Evolutionary conservation across 805 yeast species (phyloP), one percentile per base, ranked within the genome.

Genomic region (Zygotorulaspora danielsina): DNA sequence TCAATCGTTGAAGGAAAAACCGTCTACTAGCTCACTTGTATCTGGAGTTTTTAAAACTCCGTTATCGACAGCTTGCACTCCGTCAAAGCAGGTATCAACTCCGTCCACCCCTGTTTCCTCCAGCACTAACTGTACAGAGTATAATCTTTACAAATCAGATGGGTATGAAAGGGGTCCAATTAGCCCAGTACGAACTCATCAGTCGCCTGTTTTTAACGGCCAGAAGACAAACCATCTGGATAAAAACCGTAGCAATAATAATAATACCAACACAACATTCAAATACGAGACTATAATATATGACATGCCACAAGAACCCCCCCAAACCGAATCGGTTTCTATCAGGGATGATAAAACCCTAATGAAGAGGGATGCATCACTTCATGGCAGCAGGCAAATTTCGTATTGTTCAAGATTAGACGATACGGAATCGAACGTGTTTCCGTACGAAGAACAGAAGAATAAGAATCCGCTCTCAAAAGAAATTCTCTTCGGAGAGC

Each of bases 251-350:
- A 30, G 28, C 19, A 36, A 22, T 13, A 13, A 32, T 7, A 29
- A 13, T 18, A 12, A 5, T 27, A 12, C 16, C 4, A n/a, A 15
- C 31, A 18, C 18, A 5, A 43, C 58, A 5, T 67, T 67, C 47
- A 63, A 60, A 27, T 66, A 60, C 41, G 63, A 66, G 39, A 59
- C 69, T n/a, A 59, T 55, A 43, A 52, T 51, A 4, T 67, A 67
- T 41, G 72, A 67, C 41, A 54, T 66, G 42, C 57, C 59, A 11
- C 50, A 54, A 12, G 47, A 41, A 15, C 36, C 32, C n/a, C 13
- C 36, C 9, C 37, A 40, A 8, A 28, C 42, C 13, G 42, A 35
- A 20, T 42, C 45, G 8, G 21, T 32, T 4, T 34, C 42, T 10
- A 36, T 43, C 6, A 39, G 42, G 19, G 47, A 44, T 21, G 40